These are phyloP conservation scores for Cercospora sp. DNA, from an alignment of 2,329 filamentous ascomycete species.

Conservation along the genomic window DNA sequence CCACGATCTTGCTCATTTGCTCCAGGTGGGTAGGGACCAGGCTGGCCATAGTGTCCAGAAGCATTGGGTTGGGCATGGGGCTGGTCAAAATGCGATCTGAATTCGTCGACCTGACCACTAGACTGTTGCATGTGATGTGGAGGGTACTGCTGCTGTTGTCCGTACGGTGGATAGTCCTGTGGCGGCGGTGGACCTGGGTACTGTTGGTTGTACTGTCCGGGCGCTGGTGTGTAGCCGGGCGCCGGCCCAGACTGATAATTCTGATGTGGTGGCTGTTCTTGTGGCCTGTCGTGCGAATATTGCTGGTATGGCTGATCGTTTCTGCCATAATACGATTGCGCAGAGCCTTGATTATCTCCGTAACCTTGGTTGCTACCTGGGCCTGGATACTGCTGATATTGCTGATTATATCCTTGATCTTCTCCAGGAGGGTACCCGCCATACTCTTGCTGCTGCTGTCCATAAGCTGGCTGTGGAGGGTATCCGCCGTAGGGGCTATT, in stretches of 20 bases:
- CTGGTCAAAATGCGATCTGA: slow-evolving; percentile 26
- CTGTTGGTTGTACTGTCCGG: slow-evolving; percentile 25
- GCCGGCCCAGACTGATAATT: slow-evolving; percentile 19
- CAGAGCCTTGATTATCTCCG: slow-evolving; percentile 24
- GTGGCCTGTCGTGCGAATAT: slow-evolving; percentile 26
- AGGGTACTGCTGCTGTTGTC: slow-evolving; percentile 9
- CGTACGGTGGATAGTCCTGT: slow-evolving; percentile 17
- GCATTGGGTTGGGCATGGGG: slow-evolving; percentile 19
- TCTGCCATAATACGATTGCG: slow-evolving; percentile 33
- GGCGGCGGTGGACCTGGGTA: slow-evolving; percentile 17
- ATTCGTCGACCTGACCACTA: slow-evolving; percentile 24
- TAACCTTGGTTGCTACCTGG: background rate
- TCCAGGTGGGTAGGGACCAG: slow-evolving; percentile 18
- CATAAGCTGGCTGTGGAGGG: slow-evolving; percentile 23
- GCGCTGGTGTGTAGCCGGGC: slow-evolving; percentile 21
- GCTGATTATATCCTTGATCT: slow-evolving; percentile 12
- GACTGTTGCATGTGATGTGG: slow-evolving; percentile 26
- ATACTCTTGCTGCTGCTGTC: slow-evolving; percentile 21
- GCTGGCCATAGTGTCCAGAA: slow-evolving; percentile 17
- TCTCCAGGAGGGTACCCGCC: slow-evolving; percentile 20
- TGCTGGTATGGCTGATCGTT: slow-evolving; percentile 35
- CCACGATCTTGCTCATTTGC: slow-evolving; percentile 54
- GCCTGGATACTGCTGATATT: slow-evolving; percentile 12
- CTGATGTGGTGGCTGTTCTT: slow-evolving; percentile 15
- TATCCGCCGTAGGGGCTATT: slow-evolving; percentile 18